Evolutionary conservation across 1,284 basidiomycete species (phyloP).

Genomic region (Wolfiporia cocos): DNA sequence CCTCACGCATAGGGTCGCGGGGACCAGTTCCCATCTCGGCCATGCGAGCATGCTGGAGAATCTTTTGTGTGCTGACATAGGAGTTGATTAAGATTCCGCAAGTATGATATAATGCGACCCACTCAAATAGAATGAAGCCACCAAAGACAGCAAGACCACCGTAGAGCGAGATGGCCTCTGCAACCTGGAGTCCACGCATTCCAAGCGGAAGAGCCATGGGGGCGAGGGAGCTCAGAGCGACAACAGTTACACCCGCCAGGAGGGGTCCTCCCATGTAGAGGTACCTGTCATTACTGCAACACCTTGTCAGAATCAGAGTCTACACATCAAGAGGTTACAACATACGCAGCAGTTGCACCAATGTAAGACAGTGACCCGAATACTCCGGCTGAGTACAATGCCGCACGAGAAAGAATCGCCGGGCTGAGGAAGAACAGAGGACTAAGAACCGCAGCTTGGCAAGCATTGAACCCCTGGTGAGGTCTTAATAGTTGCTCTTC

Average conservation of each 20-base stretch:
- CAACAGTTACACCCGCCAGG: conserved; percentile 81
- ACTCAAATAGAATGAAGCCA: conserved; percentile 87
- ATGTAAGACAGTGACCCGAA: conserved; percentile 83
- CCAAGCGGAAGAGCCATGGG: conserved; percentile 85
- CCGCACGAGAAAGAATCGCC: conserved; percentile 83
- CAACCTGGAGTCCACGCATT: conserved; percentile 67
- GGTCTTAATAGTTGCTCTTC: conserved; percentile 3
- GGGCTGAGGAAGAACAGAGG: conserved; percentile 86
- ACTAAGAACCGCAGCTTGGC: conserved; percentile 79
- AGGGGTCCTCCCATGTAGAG: conserved; percentile 82
- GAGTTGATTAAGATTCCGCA: background rate
- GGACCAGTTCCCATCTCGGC: conserved; percentile 64
- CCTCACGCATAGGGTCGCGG: conserved; percentile 76
- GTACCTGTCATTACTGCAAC: conserved; percentile 76
- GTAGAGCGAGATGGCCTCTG: conserved; percentile 78
- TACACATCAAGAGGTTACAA: conserved; percentile 2
- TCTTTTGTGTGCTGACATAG: conserved; percentile 65
- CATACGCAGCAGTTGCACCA: conserved; percentile 81
- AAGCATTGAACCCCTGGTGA: conserved; percentile 75
- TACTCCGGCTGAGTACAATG: conserved; percentile 83
- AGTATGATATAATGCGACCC: conserved; percentile 25
- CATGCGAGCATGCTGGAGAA: conserved; percentile 71
- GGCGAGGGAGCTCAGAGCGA: conserved; percentile 80
- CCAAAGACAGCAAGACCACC: conserved; percentile 86
- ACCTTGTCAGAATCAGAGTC: background rate